phyloP scores from a whole-genome alignment of 805 yeast species.

The Ogataea chonburiensis region DNA sequence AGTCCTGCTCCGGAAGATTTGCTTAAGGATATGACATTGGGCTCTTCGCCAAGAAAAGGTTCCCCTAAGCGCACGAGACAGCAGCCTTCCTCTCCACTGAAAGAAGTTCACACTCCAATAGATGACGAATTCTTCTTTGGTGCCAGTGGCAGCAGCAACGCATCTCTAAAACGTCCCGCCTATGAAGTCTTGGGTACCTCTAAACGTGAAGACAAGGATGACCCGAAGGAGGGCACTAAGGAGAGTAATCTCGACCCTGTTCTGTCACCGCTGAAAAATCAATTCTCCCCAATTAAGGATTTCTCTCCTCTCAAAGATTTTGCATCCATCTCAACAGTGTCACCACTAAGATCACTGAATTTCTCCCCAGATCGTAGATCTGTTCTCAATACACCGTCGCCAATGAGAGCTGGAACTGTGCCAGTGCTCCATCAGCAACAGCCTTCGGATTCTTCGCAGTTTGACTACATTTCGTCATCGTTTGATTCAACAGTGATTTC shows the following conservation, averaged over 20 bases:
- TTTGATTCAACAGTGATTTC: slow-evolving; percentile 32
- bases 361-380: slow-evolving; percentile 7
- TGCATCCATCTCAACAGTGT: slow-evolving; percentile 6
- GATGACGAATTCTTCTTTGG: slow-evolving; percentile 30
- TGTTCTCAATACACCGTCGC: slow-evolving; percentile 16
- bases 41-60: slow-evolving; percentile 33
- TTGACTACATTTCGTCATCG: slow-evolving; percentile 31
- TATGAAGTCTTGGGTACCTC: slow-evolving; percentile 16
- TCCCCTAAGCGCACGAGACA: slow-evolving; percentile 27
- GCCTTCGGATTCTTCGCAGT: slow-evolving; percentile 23
- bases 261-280: slow-evolving; percentile 3
- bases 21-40: slow-evolving; percentile 23
- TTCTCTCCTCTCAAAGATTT: slow-evolving; percentile 11
- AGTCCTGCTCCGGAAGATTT: slow-evolving; percentile 9
- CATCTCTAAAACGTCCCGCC: slow-evolving; percentile 9
- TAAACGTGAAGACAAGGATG: slow-evolving; percentile 6
- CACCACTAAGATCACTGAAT: slow-evolving; percentile 8
- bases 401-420: slow-evolving; percentile 7
- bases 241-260: not conserved
- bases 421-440: slow-evolving; percentile 15
- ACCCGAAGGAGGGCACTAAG: not conserved
- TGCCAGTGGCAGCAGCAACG: slow-evolving; percentile 5
- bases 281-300: slow-evolving; percentile 13
- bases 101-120: slow-evolving; percentile 20
- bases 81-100: slow-evolving; percentile 6